A percentile compares a stretch with the other conserved stretches of the same genome.
Conservation (phyloP, 1,284 basidiomycete genomes). For the Tetrapyrgos nigripes region DNA sequence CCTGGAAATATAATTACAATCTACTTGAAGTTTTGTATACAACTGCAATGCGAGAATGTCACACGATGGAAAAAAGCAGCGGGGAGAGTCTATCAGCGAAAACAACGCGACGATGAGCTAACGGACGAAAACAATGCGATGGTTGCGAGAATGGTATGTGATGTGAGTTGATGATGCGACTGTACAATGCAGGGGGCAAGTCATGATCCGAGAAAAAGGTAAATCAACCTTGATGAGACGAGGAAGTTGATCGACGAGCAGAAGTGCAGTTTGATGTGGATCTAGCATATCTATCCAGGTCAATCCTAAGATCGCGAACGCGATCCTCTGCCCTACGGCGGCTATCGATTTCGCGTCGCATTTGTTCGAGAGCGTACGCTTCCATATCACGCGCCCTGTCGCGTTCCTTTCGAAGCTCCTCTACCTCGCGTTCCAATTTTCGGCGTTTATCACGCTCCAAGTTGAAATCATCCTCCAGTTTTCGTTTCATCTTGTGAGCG, state of each 20-base stretch:
- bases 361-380: slow-evolving; percentile 42
- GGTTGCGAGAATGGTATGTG: too few species aligned
- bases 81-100: too few species aligned
- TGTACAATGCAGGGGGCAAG: too few species aligned
- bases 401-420: slow-evolving; percentile 42
- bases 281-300: slow-evolving; percentile 26
- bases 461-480: slow-evolving; percentile 49
- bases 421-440: slow-evolving; percentile 46
- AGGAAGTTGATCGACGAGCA: neutral
- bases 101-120: too few species aligned
- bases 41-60: too few species aligned
- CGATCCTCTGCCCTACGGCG: slow-evolving; percentile 46
- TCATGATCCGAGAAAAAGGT: neutral
- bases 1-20: too few species aligned
- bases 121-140: too few species aligned
- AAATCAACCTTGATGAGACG: neutral
- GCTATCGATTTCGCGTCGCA: slow-evolving; percentile 45
- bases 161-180: neutral
- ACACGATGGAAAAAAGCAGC: too few species aligned
- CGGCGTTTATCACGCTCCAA: slow-evolving; percentile 49
- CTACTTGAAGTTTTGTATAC: too few species aligned
- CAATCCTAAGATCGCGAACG: slow-evolving; percentile 17
- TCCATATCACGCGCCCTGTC: slow-evolving; percentile 42
- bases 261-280: neutral
- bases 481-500: slow-evolving; percentile 49